These are phyloP conservation scores for Podospora sp. DNA, from an alignment of 495 filamentous ascomycete genomes.

Conservation along the genomic window DNA sequence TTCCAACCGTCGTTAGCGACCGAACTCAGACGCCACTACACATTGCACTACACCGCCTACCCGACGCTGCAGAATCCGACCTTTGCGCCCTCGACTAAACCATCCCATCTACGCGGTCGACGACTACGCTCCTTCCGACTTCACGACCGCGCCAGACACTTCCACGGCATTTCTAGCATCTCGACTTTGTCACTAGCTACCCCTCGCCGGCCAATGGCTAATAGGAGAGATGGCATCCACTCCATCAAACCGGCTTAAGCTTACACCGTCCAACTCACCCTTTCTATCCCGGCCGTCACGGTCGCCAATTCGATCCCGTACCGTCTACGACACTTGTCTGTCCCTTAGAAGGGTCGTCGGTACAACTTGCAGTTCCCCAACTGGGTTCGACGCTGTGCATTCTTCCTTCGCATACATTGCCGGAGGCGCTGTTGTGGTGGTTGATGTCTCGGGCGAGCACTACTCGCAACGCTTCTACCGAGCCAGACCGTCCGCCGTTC, in stretches of 20 bases:
- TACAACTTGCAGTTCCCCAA: slow-evolving; percentile 80
- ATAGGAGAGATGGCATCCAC: slow-evolving; percentile 57
- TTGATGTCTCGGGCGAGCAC: slow-evolving; percentile 72
- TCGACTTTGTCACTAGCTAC: slow-evolving; percentile 9
- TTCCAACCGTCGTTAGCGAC: not conserved
- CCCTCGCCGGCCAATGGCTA: slow-evolving; percentile 49
- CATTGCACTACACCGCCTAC: not conserved
- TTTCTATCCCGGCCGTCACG: slow-evolving; percentile 62
- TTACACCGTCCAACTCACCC: slow-evolving; percentile 81
- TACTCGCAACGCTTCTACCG: slow-evolving; percentile 86
- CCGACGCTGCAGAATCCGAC: not conserved
- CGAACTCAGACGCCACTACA: not conserved
- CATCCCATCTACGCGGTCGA: not conserved
- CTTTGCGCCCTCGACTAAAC: not conserved
- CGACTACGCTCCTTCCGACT: not conserved
- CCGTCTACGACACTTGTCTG: slow-evolving; percentile 55
- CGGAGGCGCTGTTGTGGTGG: slow-evolving; percentile 91
- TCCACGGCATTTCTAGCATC: slow-evolving; percentile 21
- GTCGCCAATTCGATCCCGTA: slow-evolving; percentile 55
- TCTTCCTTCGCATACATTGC: slow-evolving; percentile 87
- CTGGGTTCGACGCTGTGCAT: slow-evolving; percentile 80
- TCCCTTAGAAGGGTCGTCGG: slow-evolving; percentile 83
- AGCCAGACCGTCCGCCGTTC: slow-evolving; percentile 76
- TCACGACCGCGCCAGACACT: slow-evolving; percentile 18
- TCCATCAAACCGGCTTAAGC: slow-evolving; percentile 66